Conservation (phyloP, 2,329 filamentous ascomycete genomes). For the Elsinoe perseae region DNA sequence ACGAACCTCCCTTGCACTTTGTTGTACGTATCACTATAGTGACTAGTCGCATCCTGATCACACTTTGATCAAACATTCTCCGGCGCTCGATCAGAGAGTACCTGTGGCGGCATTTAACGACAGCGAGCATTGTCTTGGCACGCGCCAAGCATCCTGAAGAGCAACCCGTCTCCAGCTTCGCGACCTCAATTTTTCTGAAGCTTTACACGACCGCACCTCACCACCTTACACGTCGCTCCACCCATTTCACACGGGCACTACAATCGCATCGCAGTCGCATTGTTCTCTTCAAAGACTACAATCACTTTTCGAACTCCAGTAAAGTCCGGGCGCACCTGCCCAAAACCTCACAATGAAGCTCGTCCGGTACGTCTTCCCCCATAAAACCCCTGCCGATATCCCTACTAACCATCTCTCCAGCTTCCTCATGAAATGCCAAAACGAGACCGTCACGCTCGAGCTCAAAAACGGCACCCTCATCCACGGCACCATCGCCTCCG, state of each 20-base stretch:
- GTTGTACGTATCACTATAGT: too few relatives aligned
- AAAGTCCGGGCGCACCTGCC: background rate
- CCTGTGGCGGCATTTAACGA: too few relatives aligned
- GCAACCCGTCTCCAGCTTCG: conserved; percentile 3
- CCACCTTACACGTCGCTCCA: background rate
- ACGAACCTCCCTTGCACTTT: too few relatives aligned
- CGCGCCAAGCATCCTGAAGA: conserved; percentile 1
- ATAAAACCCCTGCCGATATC: conserved; percentile 29
- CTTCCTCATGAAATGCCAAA: conserved; percentile 98
- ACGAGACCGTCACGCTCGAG: conserved; percentile 97
- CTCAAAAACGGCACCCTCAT: conserved; percentile 98
- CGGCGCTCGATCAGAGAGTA: too few relatives aligned
- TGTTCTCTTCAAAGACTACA: background rate
- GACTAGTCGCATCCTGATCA: too few relatives aligned
- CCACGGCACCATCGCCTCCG: conserved; percentile 91
- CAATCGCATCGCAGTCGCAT: background rate
- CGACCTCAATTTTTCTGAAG: conserved; percentile 9
- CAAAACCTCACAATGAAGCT: conserved; percentile 70
- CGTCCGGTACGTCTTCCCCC: conserved; percentile 63
- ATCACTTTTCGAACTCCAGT: background rate
- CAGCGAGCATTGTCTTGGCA: conserved; percentile 6
- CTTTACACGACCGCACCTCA: background rate
- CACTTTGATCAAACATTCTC: too few relatives aligned
- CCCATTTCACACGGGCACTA: background rate
- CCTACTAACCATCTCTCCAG: conserved; percentile 43